These are phyloP conservation scores for Austroboletus niveus DNA, from an alignment of 1,284 basidiomycete species.

Conservation along the genomic window DNA sequence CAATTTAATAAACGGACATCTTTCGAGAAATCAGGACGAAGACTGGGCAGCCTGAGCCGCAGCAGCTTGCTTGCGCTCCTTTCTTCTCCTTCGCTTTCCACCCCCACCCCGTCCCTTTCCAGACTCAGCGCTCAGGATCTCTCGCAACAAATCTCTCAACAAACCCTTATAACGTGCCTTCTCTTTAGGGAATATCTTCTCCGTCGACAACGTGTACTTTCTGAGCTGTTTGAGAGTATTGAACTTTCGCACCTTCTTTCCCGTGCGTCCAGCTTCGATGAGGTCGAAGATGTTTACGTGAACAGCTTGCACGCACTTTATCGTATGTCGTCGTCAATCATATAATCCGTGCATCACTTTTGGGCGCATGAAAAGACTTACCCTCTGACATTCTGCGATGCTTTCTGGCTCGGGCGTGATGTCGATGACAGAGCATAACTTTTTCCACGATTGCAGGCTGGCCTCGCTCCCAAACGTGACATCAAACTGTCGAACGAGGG, in stretches of 20 bases:
- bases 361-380: neutral
- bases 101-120: constrained; percentile 18
- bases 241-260: constrained; percentile 4
- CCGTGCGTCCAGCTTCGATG: constrained; percentile 9
- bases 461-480: constrained; percentile 2
- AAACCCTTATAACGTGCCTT: constrained; percentile 13
- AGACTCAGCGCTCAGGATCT: constrained; percentile 9
- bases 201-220: constrained; percentile 1
- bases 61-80: constrained; percentile 8
- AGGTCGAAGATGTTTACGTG: constrained; percentile 18
- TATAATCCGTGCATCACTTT: neutral
- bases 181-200: constrained; percentile 7
- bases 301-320: constrained; percentile 16
- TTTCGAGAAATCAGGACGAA: neutral
- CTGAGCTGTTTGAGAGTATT: constrained; percentile 11
- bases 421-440: constrained; percentile 10
- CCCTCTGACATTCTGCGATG: constrained; percentile 5
- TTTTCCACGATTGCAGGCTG: constrained; percentile 13
- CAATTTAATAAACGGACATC: too few species aligned
- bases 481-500: constrained; percentile 14
- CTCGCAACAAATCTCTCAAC: constrained; percentile 13
- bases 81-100: constrained; percentile 15
- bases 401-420: constrained; percentile 9
- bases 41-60: neutral
- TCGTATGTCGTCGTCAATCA: neutral